Evolutionary conservation across 2,329 filamentous ascomycete species (phyloP), one percentile per base, ranked within the genome.

Genomic region (Ceratocystis eucalypticola): DNA sequence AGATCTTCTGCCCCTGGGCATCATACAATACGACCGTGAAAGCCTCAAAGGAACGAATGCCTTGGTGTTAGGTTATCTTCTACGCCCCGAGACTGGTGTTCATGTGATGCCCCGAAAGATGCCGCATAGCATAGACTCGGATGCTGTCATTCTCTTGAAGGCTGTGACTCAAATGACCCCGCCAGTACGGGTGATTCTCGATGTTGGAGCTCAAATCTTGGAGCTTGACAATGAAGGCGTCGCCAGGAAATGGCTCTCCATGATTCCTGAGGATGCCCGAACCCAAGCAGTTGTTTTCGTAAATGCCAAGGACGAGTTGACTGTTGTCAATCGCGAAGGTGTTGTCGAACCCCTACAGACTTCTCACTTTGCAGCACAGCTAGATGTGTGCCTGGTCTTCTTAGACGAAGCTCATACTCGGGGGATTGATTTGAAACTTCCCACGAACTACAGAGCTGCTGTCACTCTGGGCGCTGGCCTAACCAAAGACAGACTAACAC

Each of bases 381-480:
- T 87, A 0, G 82, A 84, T 4, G 70, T 69, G 0, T 91, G 87
- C 66, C 72, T 89, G 0, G 77, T 91, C 0, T 91, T 85, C 65
- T 76, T 92, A 0, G 88, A 91, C 62, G 84, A 91, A 67, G 80
- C 82, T 0, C 87, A 91, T 68, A 89, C 87, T 0, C 74, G 88
- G 68, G 88, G 88, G 0, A 89, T 81, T 0, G 88, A 92, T 69
- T 71, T 91, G 0, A 82, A 80, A 44, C 73, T 90, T 0, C 88
- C 86, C 0, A 66, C 66, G 0, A 3, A 79, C 12, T 86, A 85
- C 69, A 76, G 83, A 0, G 88, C 87, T 0, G 84, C 84, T 0
- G 84, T 91, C 0, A 91, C 87, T 0, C 72, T 93, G 0, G 87
- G 88, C 0, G 78, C 84, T 0, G 76, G 77, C 3, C 69, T 90